These are phyloP conservation scores for Daldinia vernicosa DNA, from an alignment of 495 filamentous ascomycete species.

Conservation along the genomic window DNA sequence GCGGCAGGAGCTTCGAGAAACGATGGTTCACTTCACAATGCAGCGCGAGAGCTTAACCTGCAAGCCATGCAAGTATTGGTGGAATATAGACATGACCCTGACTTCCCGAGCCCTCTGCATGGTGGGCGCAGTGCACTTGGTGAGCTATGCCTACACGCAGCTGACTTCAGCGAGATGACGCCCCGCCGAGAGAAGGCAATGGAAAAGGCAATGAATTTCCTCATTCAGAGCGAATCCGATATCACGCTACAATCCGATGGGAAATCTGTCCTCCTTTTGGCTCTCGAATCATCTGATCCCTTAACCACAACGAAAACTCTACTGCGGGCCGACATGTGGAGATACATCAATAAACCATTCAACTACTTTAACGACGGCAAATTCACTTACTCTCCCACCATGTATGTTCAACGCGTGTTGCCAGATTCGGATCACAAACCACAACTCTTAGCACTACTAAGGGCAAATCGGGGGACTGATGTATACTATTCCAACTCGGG, in stretches of 20 bases:
- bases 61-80: conserved; percentile 54
- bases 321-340: conserved; percentile 58
- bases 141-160: conserved; percentile 58
- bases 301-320: conserved; percentile 54
- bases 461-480: conserved; percentile 54
- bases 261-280: conserved; percentile 57
- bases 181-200: conserved; percentile 54
- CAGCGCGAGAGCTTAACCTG: conserved; percentile 56
- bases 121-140: conserved; percentile 58
- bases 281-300: conserved; percentile 55
- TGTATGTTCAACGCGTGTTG: conserved; percentile 53
- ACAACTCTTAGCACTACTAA: conserved; percentile 53
- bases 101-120: conserved; percentile 60
- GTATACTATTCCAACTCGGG: conserved; percentile 59
- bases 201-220: conserved; percentile 57
- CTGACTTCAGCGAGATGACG: conserved; percentile 49
- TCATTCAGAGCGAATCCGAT: conserved; percentile 53
- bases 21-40: conserved; percentile 61
- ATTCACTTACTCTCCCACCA: conserved; percentile 57
- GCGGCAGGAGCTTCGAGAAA: conserved; percentile 56
- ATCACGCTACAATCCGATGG: conserved; percentile 54
- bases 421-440: conserved; percentile 44
- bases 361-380: conserved; percentile 55
- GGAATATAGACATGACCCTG: conserved; percentile 55
- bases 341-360: conserved; percentile 54